phyloP scores from a whole-genome alignment of 2,329 filamentous ascomycete species.

The Diaporthe australafricana region DNA sequence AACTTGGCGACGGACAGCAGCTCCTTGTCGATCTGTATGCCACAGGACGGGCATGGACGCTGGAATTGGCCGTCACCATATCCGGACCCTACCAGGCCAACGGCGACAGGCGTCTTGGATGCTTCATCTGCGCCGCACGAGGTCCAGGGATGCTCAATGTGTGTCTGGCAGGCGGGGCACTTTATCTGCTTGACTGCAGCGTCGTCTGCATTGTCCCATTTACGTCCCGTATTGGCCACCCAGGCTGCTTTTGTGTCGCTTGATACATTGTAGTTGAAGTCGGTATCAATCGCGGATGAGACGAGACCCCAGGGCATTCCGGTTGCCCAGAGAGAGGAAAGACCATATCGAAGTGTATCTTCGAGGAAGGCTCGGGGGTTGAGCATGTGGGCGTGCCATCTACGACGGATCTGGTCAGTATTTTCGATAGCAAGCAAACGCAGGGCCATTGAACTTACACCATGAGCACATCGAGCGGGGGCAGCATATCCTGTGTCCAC shows the following conservation, averaged over 20 bases:
- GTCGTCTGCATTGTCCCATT: constrained; percentile 72
- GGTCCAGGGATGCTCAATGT: constrained; percentile 69
- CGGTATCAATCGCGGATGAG: constrained; percentile 66
- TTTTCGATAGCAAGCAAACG: neutral
- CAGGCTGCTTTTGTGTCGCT: constrained; percentile 59
- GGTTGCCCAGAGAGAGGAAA: constrained; percentile 67
- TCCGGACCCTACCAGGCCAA: constrained; percentile 60
- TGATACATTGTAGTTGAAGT: constrained; percentile 67
- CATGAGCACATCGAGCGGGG: constrained; percentile 60
- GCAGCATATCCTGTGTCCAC: constrained; percentile 59
- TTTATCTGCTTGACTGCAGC: constrained; percentile 56
- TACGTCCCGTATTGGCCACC: constrained; percentile 56
- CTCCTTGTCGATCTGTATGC: constrained; percentile 63
- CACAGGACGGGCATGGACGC: constrained; percentile 63
- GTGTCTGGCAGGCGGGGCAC: constrained; percentile 66
- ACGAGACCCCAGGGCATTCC: constrained; percentile 76
- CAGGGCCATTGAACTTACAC: constrained; percentile 52
- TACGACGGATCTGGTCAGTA: constrained; percentile 5
- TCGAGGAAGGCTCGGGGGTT: constrained; percentile 81
- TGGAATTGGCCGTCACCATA: constrained; percentile 70
- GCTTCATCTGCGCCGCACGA: constrained; percentile 55
- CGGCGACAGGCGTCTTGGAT: constrained; percentile 44
- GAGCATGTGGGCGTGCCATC: constrained; percentile 77
- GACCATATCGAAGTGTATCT: constrained; percentile 72
- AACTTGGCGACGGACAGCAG: constrained; percentile 73